These are phyloP conservation scores for Pulicaria dysenterica DNA, from an alignment of 129 eudicot species.

Conservation along the genomic window DNA sequence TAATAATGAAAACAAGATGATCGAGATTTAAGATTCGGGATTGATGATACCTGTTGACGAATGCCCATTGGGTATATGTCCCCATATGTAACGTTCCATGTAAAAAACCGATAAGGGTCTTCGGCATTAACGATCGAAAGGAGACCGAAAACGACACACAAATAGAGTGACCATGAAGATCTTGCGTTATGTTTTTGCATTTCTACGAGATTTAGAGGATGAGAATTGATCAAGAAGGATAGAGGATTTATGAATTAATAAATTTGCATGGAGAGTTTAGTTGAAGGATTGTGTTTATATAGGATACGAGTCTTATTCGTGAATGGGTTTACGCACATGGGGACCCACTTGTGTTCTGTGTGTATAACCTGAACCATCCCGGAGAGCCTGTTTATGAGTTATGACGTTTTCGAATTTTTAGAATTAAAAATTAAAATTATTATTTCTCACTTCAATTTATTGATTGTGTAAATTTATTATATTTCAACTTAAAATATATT, in stretches of 20 bases:
- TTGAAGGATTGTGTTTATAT: slow-evolving; percentile 36
- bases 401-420: too few species aligned
- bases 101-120: slow-evolving; percentile 61
- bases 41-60: slow-evolving; percentile 56
- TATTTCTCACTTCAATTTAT: too few species aligned
- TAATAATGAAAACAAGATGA: too few species aligned
- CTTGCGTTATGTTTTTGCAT: slow-evolving; percentile 28
- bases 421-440: too few species aligned
- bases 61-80: slow-evolving; percentile 71
- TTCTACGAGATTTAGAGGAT: slow-evolving; percentile 1
- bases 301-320: slow-evolving; percentile 12
- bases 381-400: neutral
- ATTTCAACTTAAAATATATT: too few species aligned
- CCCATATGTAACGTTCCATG: slow-evolving; percentile 75
- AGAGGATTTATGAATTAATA: neutral
- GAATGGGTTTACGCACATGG: slow-evolving; percentile 25
- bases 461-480: too few species aligned
- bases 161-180: neutral
- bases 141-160: slow-evolving; percentile 18
- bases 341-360: slow-evolving; percentile 32
- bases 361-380: slow-evolving; percentile 26
- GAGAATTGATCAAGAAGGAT: neutral
- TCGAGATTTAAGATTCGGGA: neutral
- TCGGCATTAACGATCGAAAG: slow-evolving; percentile 47
- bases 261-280: slow-evolving; percentile 34